Evolutionary conservation across 139 green algal genomes (phyloP), one percentile per base, ranked within the genome.

Genomic region (Chlorella sp.): DNA sequence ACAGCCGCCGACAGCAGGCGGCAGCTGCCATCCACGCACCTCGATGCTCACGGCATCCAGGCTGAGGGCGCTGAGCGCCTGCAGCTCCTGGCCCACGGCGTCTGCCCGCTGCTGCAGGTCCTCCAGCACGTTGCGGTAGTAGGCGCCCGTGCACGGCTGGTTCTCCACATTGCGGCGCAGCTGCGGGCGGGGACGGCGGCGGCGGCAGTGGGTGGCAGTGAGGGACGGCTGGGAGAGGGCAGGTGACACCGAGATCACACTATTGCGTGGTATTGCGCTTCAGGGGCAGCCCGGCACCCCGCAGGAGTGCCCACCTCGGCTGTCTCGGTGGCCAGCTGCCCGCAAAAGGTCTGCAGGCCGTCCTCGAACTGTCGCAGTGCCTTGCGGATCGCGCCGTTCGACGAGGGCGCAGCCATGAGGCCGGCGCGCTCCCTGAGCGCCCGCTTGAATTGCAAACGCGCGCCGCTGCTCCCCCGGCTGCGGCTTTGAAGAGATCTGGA

Each of bases 31-130:
- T 0, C 16, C 14, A 24, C 51, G 13, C 54, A 85, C 85, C 68
- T 89, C 85, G 0, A 89, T 64, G 0, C 79, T 86, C 0, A 89
- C 67, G 2, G 78, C 85, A 36, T 89, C 85, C 51, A 89, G 73
- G 3, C 79, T 86, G 0, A 89, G 48, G 14, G 69, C 85, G 51
- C 86, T 80, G 28, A 89, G 68, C 19, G 79, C 76, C 24, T 58
- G 14, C 51, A 89, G 51, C 72, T 89, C 85, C 67, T 85, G 32
- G 1, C 51, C 70, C 19, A 89, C 32, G 3, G 24, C 51, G 3
- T 78, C 83, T 1, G 73, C 34, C 0, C 85, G 85, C 36, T 82
- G 43, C 20, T 56, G 36, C 28, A 89, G 64, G n/a, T 89, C 85
- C 40, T 83, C 69, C 78, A 89, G 56, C 22, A 75, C 64, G 48